Evolutionary conservation across 768 basidiomycete species (phyloP), one percentile per base, ranked within the genome.

Genomic region (Boletus sensibilis): DNA sequence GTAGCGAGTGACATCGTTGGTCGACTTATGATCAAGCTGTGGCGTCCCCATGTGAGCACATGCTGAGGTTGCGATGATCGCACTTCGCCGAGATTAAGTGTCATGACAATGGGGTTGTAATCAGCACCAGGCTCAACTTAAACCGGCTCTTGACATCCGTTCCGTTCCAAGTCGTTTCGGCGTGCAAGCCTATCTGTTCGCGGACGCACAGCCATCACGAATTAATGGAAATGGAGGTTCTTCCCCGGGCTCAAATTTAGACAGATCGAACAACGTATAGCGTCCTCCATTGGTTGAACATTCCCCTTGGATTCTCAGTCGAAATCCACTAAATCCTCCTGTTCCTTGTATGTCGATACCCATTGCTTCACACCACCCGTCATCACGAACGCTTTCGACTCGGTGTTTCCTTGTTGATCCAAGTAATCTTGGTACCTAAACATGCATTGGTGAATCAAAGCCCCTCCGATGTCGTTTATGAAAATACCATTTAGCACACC

Each of bases 401-500:
- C 47, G 38, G 64, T 70, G 48, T 53, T 62, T 13, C 55, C 69
- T 41, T 56, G 64, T 53, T 57, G 60, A 50, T 80, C 65, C 31
- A 82, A 67, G 55, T 77, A 75, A 58, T 82, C 79, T 62, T 80
- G 80, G 60, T 82, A 82, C 81, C 81, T 82, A 43, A 9, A 39
- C 20, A 43, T 18, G 12, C 37, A 25, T 50, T 11, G 12, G 42
- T 44, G 18, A 53, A 45, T 40, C 21, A 10, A 31, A 38, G 18
- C 14, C 10, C 10, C 12, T 23, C 41, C 2, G 16, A 35, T 3
- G 9, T 16, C 13, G 18, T 21, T 25, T 2, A 35, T 34, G 5
- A 53, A 23, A 73, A 33, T 65, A 83, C 84, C 82, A 85, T 66
- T 76, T 78, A 20, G 82, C 82, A 66, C 78, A 82, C 13, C 83